Base-by-base conservation (phyloP, 805 yeast genomes). In the Ascoidea asiatica region DNA sequence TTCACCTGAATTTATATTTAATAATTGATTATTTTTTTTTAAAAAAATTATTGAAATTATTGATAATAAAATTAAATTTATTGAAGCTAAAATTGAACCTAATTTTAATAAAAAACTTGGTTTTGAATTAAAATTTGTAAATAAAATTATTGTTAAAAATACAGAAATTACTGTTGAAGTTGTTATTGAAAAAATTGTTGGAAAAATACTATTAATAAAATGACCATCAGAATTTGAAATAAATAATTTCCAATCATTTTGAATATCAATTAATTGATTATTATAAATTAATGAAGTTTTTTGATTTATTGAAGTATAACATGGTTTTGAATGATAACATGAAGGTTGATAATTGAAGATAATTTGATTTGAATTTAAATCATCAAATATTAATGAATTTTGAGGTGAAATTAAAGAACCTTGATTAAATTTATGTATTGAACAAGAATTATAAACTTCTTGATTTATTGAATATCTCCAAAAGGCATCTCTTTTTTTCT, bases 101-200 rank as follows among this genome's bases (percentile, higher is more conserved):
- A 65, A 45, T 52, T 68, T 64, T 41, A 80, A 60, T 29, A 78
- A 54, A 43, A 64, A 51, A 8, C 84, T 69, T 1, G 86, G 82
- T 52, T 72, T 76, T 44, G 75, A 74, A 8, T 81, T 75, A 43
- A 77, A 76, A 54, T 77, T 79, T 5, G 87, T 73, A 48, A 79
- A 70, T 15, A 80, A 75, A 43, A 81, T 69, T 7, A 83, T 60
- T 0, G 88, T 77, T 20, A 79, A 61, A 50, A 75, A 77, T 59
- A 79, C 64, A 3, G 82, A 72, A 4, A 81, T 71, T 18, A 81
- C 81, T 5, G 81, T 74, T 56, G 81, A 78, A 0, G 78, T 70
- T 7, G 85, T 70, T 19, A 81, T 56, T 0, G 84, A 71, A 54
- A 78, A 77, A 1, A 81, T 62, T 37, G 79, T 67, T 0, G 88